Evolutionary conservation across 305 asterid genomes (phyloP), one percentile per base, ranked within the genome.

Genomic region (Fraxinus platypoda): DNA sequence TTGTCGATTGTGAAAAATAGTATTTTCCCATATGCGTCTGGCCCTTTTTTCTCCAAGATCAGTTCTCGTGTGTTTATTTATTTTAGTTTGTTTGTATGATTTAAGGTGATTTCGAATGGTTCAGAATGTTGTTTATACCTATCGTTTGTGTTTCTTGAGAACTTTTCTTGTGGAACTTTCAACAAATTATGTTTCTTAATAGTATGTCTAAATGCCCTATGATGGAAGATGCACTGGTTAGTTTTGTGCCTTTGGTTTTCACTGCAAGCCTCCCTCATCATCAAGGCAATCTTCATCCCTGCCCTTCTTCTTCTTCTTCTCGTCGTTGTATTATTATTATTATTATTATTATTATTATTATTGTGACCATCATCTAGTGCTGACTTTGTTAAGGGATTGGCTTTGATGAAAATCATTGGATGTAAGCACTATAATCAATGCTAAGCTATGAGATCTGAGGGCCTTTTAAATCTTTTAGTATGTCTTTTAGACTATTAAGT

Each of bases 181-280:
- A 21, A 62, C 5, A 23, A 62, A 62, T 62, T 23, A 25, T 23
- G 13, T 62, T 62, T 62, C 31, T 28, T 6, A 34, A 34, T 23
- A 62, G 13, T 4, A 2, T 7, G 71, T 62, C 12, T 21, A 62
- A 62, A n/a, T 74, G 78, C 82, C 86, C 85, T 5, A 54, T 85
- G 88, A 87, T 88, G 87, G 8, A 54, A 34, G 26, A 11, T 52
- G 64, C 64, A 54, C 23, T 62, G 71, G 31, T 62, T 62, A 23
- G 30, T 21, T 62, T 62, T n/a, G 66, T 57, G 84, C 80, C 31
- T 80, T 81, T 84, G 81, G 81, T 77, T 84, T 80, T 82, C 83
- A 52, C 74, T 46, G 33, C 5, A 81, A 78, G 87, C 92, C 90
- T 84, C 88, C 87, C 80, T 28, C 21, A 25, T 19, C 72, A 30